phyloP scores from a whole-genome alignment of 2,329 filamentous ascomycete species.

The Didymella sp. region DNA sequence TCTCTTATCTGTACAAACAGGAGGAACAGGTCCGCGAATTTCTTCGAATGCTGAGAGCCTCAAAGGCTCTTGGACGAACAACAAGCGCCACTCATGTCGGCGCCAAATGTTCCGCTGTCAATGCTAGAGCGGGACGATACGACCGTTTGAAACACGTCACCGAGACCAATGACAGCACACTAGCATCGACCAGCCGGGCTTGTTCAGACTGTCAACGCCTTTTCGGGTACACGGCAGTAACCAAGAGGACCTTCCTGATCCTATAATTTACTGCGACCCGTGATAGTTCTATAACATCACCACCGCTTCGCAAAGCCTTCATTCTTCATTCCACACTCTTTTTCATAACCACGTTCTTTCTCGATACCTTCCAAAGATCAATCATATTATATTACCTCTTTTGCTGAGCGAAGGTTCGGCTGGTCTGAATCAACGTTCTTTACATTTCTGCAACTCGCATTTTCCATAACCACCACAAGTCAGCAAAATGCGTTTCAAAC shows the following conservation, averaged over 20 bases:
- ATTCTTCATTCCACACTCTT: not conserved
- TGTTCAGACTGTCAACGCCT: not conserved
- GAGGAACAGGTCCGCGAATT: not conserved
- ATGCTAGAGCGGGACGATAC: not conserved
- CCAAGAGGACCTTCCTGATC: not conserved
- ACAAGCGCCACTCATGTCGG: not conserved
- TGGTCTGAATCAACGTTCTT: conserved; percentile 33
- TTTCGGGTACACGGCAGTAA: not conserved
- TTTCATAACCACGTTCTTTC: conserved; percentile 10
- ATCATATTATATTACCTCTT: conserved; percentile 23
- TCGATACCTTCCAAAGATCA: conserved; percentile 7
- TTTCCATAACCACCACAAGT: not conserved
- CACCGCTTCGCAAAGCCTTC: not conserved
- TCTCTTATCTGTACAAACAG: not conserved
- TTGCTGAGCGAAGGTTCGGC: conserved; percentile 31
- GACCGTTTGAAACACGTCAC: conserved; percentile 3
- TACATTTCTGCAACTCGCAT: conserved; percentile 8
- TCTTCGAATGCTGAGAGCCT: not conserved
- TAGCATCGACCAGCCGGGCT: not conserved
- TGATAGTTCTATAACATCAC: conserved; percentile 2
- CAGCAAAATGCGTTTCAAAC: conserved; percentile 31
- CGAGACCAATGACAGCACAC: conserved; percentile 4
- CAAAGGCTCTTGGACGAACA: not conserved
- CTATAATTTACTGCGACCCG: conserved; percentile 11
- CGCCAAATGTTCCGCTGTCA: not conserved